phyloP scores from a whole-genome alignment of 2,329 filamentous ascomycete genomes.

The Metarhizium guizhouense region DNA sequence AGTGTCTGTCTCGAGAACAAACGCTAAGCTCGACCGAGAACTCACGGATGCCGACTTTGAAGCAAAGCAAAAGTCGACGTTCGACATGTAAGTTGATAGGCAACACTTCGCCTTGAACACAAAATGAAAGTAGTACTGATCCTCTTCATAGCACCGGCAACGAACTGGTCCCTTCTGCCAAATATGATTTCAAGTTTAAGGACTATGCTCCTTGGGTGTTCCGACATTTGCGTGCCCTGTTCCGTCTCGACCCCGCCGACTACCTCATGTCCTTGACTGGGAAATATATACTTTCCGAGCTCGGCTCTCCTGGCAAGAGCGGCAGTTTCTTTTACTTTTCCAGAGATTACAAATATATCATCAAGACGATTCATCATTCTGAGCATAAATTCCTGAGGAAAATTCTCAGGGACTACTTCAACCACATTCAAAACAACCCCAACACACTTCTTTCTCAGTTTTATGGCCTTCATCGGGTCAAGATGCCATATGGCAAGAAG shows the following conservation, averaged over 20 bases:
- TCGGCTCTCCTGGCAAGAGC: slow-evolving; percentile 95
- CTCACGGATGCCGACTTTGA: slow-evolving; percentile 88
- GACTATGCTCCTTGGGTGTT: slow-evolving; percentile 99
- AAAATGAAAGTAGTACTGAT: background rate
- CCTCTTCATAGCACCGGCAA: slow-evolving; percentile 66
- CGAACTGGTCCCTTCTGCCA: slow-evolving; percentile 92
- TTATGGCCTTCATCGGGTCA: slow-evolving; percentile 93
- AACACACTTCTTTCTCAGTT: slow-evolving; percentile 97
- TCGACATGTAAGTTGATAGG: slow-evolving; percentile 72
- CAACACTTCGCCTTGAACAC: background rate
- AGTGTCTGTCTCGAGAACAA: slow-evolving; percentile 90
- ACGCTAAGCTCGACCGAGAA: slow-evolving; percentile 89
- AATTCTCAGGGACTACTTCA: slow-evolving; percentile 85
- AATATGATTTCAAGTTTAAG: slow-evolving; percentile 99
- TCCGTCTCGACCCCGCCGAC: slow-evolving; percentile 89
- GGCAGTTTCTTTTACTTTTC: slow-evolving; percentile 99
- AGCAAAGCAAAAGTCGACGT: slow-evolving; percentile 93
- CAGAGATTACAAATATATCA: slow-evolving; percentile 99
- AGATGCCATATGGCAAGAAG: slow-evolving; percentile 96
- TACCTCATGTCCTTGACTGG: slow-evolving; percentile 97
- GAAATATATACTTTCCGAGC: slow-evolving; percentile 96
- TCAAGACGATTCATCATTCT: slow-evolving; percentile 96
- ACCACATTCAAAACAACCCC: slow-evolving; percentile 85
- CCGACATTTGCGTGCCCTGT: slow-evolving; percentile 77
- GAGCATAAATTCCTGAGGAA: slow-evolving; percentile 84